Percentiles rank a stretch among this genome's conserved stretches.
These are phyloP conservation scores for Gonapodya sp. DNA, from an alignment of 192 early-diverging fungal species.

Conservation along the genomic window DNA sequence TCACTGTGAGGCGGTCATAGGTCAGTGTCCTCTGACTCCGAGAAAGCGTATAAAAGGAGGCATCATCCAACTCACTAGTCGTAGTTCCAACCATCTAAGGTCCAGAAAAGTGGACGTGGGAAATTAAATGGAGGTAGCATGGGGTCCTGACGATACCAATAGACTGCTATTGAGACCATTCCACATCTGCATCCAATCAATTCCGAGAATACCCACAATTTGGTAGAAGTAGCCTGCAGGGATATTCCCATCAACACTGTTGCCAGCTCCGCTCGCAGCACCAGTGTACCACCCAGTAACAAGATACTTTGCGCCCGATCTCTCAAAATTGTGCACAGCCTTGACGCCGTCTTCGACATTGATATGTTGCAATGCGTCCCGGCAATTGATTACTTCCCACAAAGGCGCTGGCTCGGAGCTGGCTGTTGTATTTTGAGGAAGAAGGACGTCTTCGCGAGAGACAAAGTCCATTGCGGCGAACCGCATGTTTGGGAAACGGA, in stretches of 20 bases:
- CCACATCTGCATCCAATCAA: slow-evolving; percentile 5
- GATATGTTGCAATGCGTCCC: slow-evolving; percentile 20
- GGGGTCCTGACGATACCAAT: slow-evolving; percentile 10
- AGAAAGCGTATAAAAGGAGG: too few species aligned
- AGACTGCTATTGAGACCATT: slow-evolving; percentile 7
- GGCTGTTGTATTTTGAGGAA: background rate
- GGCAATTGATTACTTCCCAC: slow-evolving; percentile 17
- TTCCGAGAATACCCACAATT: background rate
- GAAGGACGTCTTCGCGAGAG: slow-evolving; percentile 1
- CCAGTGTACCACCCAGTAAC: slow-evolving; percentile 18
- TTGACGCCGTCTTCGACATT: slow-evolving; percentile 19
- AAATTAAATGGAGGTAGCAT: slow-evolving; percentile 21
- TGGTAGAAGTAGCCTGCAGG: background rate
- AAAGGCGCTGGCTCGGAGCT: background rate
- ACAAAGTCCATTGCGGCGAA: slow-evolving; percentile 17
- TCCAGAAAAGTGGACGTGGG: slow-evolving; percentile 20
- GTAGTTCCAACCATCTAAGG: slow-evolving; percentile 5
- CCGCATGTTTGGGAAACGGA: slow-evolving; percentile 17
- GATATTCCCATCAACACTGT: background rate
- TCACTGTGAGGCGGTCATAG: too few species aligned
- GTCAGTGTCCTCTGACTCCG: too few species aligned
- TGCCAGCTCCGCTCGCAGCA: background rate
- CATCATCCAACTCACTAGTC: too few species aligned
- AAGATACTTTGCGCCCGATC: slow-evolving; percentile 21
- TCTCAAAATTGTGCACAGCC: slow-evolving; percentile 12